phyloP scores from a whole-genome alignment of 2,329 filamentous ascomycete species.

The Microcyclospora tardicrescens region DNA sequence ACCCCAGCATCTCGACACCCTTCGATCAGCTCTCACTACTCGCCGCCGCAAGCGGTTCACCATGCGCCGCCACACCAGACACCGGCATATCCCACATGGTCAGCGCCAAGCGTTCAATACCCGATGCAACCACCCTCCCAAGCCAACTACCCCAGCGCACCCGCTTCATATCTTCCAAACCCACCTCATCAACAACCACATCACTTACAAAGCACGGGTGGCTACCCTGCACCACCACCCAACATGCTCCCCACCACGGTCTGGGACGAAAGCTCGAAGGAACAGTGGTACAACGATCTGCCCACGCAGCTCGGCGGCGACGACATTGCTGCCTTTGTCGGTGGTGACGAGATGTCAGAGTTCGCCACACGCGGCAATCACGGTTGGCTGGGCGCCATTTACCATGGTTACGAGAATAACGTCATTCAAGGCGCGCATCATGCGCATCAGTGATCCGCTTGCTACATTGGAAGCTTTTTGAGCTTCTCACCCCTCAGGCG shows the following conservation, averaged over 20 bases:
- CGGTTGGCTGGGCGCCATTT: too few relatives aligned
- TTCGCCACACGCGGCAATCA: conserved; percentile 11
- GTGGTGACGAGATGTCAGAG: conserved; percentile 24
- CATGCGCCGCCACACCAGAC: conserved; percentile 7
- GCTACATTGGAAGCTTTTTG: too few relatives aligned
- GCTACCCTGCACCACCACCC: not conserved
- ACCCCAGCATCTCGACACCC: conserved; percentile 18
- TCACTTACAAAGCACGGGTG: not conserved
- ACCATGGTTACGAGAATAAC: too few relatives aligned
- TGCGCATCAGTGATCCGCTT: too few relatives aligned
- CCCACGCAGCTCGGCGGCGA: conserved; percentile 27
- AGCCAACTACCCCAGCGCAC: conserved; percentile 3
- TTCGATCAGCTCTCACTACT: conserved; percentile 9
- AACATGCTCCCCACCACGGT: conserved; percentile 1
- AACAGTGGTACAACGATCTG: conserved; percentile 24
- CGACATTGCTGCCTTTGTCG: conserved; percentile 28
- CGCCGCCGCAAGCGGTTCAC: conserved; percentile 8
- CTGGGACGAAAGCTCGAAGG: conserved; percentile 18
- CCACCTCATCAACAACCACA: not conserved
- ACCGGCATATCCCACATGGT: conserved; percentile 3
- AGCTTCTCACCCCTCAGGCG: too few relatives aligned
- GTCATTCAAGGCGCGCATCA: too few relatives aligned
- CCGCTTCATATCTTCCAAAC: conserved; percentile 1
- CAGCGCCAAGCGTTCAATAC: too few relatives aligned
- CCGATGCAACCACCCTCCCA: conserved; percentile 2